Evolutionary conservation across 179 eudicot species (phyloP), one percentile per base, ranked within the genome.

Genomic region (Silene noctiflora): DNA sequence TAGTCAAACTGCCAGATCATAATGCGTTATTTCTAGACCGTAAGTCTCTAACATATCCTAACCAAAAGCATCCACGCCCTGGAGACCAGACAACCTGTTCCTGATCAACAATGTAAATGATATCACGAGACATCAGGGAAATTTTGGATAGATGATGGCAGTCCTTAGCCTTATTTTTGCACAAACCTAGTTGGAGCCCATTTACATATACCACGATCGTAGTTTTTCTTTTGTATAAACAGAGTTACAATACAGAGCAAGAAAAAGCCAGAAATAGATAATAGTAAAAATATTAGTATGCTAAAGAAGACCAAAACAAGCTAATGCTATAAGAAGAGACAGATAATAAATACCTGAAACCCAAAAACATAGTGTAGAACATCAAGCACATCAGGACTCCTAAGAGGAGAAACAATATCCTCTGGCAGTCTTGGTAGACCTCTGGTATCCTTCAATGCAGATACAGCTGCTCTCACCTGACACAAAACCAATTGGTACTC

Each of bases 311-410:
- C 67, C 29, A 61, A 4, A 67, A 31, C 16, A 8, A 35, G 4
- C 20, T 19, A 53, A 39, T 67, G n/a, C 59, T 74, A 17, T 9
- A 74, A 64, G 29, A 64, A 39, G 59, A 64, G 13, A 13, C 16
- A 56, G 59, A 17, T 10, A 53, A 68, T 69, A 80, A 86, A 59
- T 58, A 96, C 99, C 99, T 96, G 99, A 82, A 96, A 96, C 35
- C 99, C 99, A 80, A 96, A 96, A 77, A 91, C 87, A 76, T 81
- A 96, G 10, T 96, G 99, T 82, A 96, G 88, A 85, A 91, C 84
- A 82, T 96, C 99, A 76, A 96, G 82, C 83, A 96, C 83, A 82
- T 96, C 99, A 76, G 88, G 85, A 82, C 78, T 80, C 86, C 97
- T 94, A 69, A 82, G 78, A 66, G 89, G 79, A 58, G 99, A 91